Evolutionary conservation across 352 stramenopile species (phyloP).

Genomic region (Phytophthora lateralis): DNA sequence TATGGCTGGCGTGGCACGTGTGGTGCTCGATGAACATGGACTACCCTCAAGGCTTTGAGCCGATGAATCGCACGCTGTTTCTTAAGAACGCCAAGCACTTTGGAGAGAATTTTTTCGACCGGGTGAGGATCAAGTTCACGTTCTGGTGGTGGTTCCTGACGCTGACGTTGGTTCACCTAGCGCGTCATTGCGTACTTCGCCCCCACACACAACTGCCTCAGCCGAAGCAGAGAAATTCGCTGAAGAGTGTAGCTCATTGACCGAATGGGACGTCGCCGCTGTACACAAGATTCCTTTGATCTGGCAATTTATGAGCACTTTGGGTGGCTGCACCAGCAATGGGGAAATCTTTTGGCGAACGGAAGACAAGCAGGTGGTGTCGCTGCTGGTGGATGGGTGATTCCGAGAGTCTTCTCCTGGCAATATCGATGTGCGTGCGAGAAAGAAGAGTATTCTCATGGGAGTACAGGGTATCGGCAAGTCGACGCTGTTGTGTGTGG

Average conservation of each 20-base stretch:
- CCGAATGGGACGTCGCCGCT: slow-evolving; percentile 4
- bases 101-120: too few relatives aligned
- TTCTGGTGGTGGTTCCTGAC: too few relatives aligned
- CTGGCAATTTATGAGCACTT: slow-evolving; percentile 17
- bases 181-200: too few relatives aligned
- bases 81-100: too few relatives aligned
- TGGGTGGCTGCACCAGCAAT: slow-evolving; percentile 20
- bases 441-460: slow-evolving; percentile 36
- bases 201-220: not conserved
- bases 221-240: slow-evolving; percentile 1
- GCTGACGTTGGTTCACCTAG: too few relatives aligned
- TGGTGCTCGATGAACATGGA: too few relatives aligned
- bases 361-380: too few relatives aligned
- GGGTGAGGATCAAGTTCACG: too few relatives aligned
- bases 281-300: slow-evolving; percentile 21
- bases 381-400: slow-evolving; percentile 16
- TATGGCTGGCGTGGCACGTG: too few relatives aligned
- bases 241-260: not conserved
- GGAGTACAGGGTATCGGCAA: slow-evolving; percentile 25
- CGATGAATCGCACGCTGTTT: too few relatives aligned
- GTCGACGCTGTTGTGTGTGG: too few relatives aligned
- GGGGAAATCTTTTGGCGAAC: slow-evolving; percentile 27
- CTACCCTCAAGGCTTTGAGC: too few relatives aligned
- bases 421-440: slow-evolving; percentile 13
- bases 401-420: slow-evolving; percentile 26